Evolutionary conservation across 2,329 filamentous ascomycete species (phyloP).

Genomic region (Pseudocercospora vitis): DNA sequence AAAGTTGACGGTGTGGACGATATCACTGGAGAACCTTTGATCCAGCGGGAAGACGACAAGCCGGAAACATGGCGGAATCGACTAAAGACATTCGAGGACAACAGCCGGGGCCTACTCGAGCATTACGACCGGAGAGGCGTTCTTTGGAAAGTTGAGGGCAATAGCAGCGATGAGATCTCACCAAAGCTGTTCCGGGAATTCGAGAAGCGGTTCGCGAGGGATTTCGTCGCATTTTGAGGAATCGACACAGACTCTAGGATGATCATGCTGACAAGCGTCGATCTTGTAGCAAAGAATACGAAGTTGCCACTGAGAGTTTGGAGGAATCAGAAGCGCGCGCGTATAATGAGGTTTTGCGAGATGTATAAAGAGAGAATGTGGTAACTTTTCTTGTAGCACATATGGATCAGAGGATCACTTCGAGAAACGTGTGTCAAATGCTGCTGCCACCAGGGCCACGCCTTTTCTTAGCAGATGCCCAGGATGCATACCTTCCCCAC

Average conservation of each 20-base stretch:
- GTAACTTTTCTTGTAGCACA: not conserved
- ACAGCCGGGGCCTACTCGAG: slow-evolving; percentile 78
- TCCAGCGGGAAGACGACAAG: slow-evolving; percentile 80
- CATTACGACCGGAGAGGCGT: slow-evolving; percentile 85
- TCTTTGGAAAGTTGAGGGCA: slow-evolving; percentile 80
- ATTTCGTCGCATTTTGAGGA: slow-evolving; percentile 7
- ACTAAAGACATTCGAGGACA: slow-evolving; percentile 81
- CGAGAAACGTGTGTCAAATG: too few relatives aligned
- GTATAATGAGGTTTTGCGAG: slow-evolving; percentile 1
- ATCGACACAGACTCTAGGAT: slow-evolving; percentile 2
- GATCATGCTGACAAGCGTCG: slow-evolving; percentile 19
- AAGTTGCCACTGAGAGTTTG: slow-evolving; percentile 8
- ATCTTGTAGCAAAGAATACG: too few relatives aligned
- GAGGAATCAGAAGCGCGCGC: slow-evolving; percentile 6
- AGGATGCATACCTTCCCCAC: too few relatives aligned
- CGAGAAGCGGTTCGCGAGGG: slow-evolving; percentile 65
- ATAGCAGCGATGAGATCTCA: slow-evolving; percentile 91
- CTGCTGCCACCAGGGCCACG: too few relatives aligned
- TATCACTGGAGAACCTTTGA: slow-evolving; percentile 81
- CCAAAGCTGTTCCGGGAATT: slow-evolving; percentile 86
- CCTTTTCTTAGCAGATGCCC: too few relatives aligned
- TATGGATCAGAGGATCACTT: too few relatives aligned
- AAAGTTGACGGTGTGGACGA: slow-evolving; percentile 80
- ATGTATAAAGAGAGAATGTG: not conserved
- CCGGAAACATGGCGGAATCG: slow-evolving; percentile 81